Evolutionary conservation across 1,139 yeast genomes (phyloP), one percentile per base, ranked within the genome.

Genomic region (Sugiyamaella pinicola): DNA sequence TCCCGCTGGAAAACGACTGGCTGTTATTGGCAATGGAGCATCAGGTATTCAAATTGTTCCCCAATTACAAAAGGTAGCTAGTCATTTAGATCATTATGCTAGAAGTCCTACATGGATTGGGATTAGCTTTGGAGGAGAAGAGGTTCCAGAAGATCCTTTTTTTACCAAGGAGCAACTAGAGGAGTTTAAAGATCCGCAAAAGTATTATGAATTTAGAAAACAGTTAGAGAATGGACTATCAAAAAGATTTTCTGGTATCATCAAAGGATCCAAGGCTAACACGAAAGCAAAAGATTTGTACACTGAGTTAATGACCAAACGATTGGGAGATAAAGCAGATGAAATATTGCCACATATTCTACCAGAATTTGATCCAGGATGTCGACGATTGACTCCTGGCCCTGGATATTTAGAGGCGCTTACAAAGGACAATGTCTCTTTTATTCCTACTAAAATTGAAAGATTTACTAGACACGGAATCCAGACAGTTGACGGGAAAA

Each of bases 1-100:
- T 18, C 49, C 58, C 15, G 58, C 52, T 34, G 63, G 61, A 35
- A 64, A 64, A 49, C 50, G 59, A 13, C 59, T 65, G 17, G 64
- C 64, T 12, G 60, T 65, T 8, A 58, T 65, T 22, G 69, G 69
- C 7, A 61, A 62, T 38, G 69, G 69, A 15, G 62, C 67, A 21
- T 56, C 66, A 4, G 69, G 68, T 1, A 57, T 62, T 35, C 69
- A 65, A 10, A 37, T 37, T 7, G 26, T 65, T 17, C 47, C 47
- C 8, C 38, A 28, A 9, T 13, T 42, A 3, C 47, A 29, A 12
- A 28, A 13, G 38, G 47, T 65, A 65, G n/a, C 50, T 51, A 24
- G 49, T 54, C 22, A 54, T 44, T 28, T 38, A 42, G 17, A 41
- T 43, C 43, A 55, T 24, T 47, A 31, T 45, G 46, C 43, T 39